These are phyloP conservation scores for Phytophthora megakarya DNA, from an alignment of 352 stramenopile species.

Conservation along the genomic window DNA sequence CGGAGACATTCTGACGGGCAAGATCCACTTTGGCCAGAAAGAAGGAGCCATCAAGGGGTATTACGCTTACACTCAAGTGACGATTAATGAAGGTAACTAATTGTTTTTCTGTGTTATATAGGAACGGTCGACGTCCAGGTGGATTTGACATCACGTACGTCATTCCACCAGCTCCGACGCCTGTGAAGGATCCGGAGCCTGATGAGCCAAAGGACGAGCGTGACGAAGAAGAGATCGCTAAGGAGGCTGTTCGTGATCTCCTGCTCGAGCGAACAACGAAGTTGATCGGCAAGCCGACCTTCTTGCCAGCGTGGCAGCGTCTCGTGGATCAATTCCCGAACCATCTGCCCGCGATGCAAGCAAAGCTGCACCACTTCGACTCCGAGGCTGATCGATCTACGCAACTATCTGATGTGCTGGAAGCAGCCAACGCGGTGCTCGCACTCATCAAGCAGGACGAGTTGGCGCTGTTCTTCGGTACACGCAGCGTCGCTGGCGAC, in stretches of 20 bases:
- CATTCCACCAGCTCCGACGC: slow-evolving; percentile 60
- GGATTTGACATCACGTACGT: slow-evolving; percentile 80
- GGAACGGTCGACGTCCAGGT: slow-evolving; percentile 57
- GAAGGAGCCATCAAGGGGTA: slow-evolving; percentile 64
- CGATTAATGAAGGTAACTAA: slow-evolving; percentile 8
- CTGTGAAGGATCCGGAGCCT: slow-evolving; percentile 64
- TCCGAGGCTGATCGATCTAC: slow-evolving; percentile 50
- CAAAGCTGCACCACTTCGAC: slow-evolving; percentile 78
- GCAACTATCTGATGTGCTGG: slow-evolving; percentile 56
- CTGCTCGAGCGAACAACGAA: slow-evolving; percentile 71
- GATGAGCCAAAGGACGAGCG: slow-evolving; percentile 74
- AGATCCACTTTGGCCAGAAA: slow-evolving; percentile 79
- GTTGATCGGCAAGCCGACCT: slow-evolving; percentile 69
- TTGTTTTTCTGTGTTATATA: slow-evolving; percentile 14
- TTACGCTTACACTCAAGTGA: slow-evolving; percentile 1
- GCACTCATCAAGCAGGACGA: slow-evolving; percentile 64
- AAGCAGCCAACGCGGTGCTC: slow-evolving; percentile 62
- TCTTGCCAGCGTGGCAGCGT: slow-evolving; percentile 53
- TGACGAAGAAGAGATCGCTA: slow-evolving; percentile 62
- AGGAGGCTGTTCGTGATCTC: slow-evolving; percentile 79
- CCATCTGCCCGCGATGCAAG: slow-evolving; percentile 67
- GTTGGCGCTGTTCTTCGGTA: slow-evolving; percentile 78
- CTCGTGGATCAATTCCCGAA: slow-evolving; percentile 60
- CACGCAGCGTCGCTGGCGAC: slow-evolving; percentile 57
- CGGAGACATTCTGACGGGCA: slow-evolving; percentile 72